Conservation (phyloP, 2,329 filamentous ascomycete genomes). For the Fusarium lateritium region DNA sequence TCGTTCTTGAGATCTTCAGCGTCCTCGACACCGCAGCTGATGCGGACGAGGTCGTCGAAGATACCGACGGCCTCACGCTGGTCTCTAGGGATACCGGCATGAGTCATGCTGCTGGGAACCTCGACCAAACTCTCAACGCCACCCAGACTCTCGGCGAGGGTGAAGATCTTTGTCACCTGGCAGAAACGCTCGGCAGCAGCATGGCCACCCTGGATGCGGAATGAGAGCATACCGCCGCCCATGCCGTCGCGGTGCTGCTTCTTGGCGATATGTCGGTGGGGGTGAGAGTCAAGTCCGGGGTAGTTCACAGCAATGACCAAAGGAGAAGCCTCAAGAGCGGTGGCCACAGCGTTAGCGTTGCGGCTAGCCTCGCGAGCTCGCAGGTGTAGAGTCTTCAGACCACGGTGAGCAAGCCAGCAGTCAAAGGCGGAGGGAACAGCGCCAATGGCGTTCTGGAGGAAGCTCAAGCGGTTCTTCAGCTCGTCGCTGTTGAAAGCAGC, state of each 20-base stretch:
- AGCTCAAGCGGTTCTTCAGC: conserved; percentile 82
- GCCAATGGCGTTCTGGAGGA: conserved; percentile 97
- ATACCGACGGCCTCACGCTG: conserved; percentile 94
- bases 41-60: conserved; percentile 91
- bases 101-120: conserved; percentile 95
- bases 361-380: conserved; percentile 86
- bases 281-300: conserved; percentile 89
- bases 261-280: conserved; percentile 85
- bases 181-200: conserved; percentile 93
- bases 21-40: conserved; percentile 97
- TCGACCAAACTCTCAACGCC: conserved; percentile 94
- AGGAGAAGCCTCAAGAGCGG: conserved; percentile 82
- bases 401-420: conserved; percentile 97
- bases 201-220: conserved; percentile 91
- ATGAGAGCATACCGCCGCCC: conserved; percentile 97
- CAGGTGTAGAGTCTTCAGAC: conserved; percentile 95
- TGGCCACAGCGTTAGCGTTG: conserved; percentile 85
- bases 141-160: conserved; percentile 91
- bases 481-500: conserved; percentile 93
- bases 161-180: conserved; percentile 89
- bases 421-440: conserved; percentile 96
- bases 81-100: conserved; percentile 92
- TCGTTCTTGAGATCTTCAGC: conserved; percentile 86
- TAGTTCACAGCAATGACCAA: conserved; percentile 95
- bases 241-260: conserved; percentile 95